These are phyloP conservation scores for Lachancea lanzarotensis DNA, from an alignment of 805 yeast genomes.

Conservation along the genomic window DNA sequence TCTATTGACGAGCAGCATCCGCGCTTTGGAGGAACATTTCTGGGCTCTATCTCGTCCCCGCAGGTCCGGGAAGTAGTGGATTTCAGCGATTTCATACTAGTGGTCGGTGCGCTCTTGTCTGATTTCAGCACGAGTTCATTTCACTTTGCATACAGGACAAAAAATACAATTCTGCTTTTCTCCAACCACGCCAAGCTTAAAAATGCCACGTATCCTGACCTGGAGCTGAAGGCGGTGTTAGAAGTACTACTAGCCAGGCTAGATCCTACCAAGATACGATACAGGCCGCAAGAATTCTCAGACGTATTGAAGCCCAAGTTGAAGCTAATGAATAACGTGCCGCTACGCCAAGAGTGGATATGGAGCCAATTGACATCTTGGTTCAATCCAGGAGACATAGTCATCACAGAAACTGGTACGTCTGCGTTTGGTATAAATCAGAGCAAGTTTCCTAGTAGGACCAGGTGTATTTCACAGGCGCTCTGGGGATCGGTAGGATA, in stretches of 20 bases:
- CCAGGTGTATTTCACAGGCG: constrained; percentile 52
- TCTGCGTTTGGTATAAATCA: constrained; percentile 57
- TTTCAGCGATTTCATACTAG: constrained; percentile 54
- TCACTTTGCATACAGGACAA: constrained; percentile 48
- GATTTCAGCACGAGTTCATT: constrained; percentile 56
- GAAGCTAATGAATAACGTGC: constrained; percentile 14
- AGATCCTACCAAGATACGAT: constrained; percentile 27
- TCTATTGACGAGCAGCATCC: constrained; percentile 50
- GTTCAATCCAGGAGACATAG: constrained; percentile 50
- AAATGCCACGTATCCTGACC: constrained; percentile 46
- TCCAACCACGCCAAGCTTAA: constrained; percentile 48
- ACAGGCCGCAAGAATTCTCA: constrained; percentile 12
- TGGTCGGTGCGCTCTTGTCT: constrained; percentile 53
- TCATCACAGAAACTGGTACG: constrained; percentile 61
- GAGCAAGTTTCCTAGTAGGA: constrained; percentile 45
- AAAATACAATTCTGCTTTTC: constrained; percentile 49
- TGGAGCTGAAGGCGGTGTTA: constrained; percentile 44
- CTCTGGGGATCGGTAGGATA: constrained; percentile 65
- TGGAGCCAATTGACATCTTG: constrained; percentile 48
- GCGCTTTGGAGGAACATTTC: constrained; percentile 58
- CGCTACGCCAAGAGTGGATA: constrained; percentile 39
- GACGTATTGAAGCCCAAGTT: constrained; percentile 24
- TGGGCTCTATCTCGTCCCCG: constrained; percentile 47
- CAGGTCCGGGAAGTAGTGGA: constrained; percentile 42
- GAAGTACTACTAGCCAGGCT: constrained; percentile 17